Conservation (phyloP, 164 flowering plant genomes). For the Vitis amurensis region DNA sequence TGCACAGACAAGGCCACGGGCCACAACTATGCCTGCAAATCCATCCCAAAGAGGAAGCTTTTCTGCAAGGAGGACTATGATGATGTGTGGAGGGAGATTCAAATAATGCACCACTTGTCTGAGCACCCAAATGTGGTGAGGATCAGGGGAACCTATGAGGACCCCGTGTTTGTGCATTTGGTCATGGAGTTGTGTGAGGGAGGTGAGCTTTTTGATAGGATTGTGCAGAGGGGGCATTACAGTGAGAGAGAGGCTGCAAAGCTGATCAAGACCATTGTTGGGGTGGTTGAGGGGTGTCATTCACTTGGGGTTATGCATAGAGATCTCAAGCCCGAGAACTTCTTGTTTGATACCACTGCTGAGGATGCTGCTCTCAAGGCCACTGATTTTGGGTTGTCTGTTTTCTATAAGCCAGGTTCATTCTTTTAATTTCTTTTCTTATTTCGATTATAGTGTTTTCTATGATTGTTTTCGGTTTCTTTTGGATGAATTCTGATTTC, state of each 20-base stretch:
- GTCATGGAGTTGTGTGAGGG: slow-evolving; percentile 36
- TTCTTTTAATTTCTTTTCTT: background rate
- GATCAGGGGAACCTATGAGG: slow-evolving; percentile 37
- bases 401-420: slow-evolving; percentile 33
- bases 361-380: slow-evolving; percentile 29
- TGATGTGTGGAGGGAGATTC: slow-evolving; percentile 44
- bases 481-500: background rate
- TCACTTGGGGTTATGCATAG: slow-evolving; percentile 65
- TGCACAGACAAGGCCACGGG: slow-evolving; percentile 31
- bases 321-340: slow-evolving; percentile 42
- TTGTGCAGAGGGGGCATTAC: slow-evolving; percentile 38
- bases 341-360: slow-evolving; percentile 17
- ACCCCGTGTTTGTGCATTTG: slow-evolving; percentile 24
- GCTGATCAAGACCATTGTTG: slow-evolving; percentile 36
- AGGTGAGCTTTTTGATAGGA: slow-evolving; percentile 47
- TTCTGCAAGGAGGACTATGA: slow-evolving; percentile 39
- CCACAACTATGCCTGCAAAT: slow-evolving; percentile 30
- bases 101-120: slow-evolving; percentile 48
- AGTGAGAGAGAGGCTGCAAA: slow-evolving; percentile 44
- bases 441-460: background rate
- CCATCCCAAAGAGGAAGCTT: slow-evolving; percentile 42
- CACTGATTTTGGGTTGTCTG: slow-evolving; percentile 33
- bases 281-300: slow-evolving; percentile 62
- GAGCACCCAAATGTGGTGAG: slow-evolving; percentile 41
- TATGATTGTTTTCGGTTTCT: background rate